Base-by-base conservation (phyloP, 495 filamentous ascomycete genomes). In the Aspergillus haitiensis region DNA sequence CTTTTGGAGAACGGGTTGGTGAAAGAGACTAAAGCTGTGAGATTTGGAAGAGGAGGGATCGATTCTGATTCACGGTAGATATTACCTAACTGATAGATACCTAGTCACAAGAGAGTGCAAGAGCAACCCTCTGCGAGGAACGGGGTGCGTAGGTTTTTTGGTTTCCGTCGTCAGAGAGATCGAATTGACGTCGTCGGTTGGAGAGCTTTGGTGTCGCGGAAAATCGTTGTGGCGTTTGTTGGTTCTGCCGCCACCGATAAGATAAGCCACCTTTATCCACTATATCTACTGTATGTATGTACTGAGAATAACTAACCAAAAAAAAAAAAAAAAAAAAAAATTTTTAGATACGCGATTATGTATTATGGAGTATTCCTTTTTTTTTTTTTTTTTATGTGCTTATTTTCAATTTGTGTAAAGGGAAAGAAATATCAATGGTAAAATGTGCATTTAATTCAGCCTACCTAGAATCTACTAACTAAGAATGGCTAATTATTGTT, bases 201-300 rank as follows among this genome's bases (percentile, higher is more conserved):
- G 21, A 27, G 54, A 44, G 62, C 55, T 59, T 60, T 31, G 32
- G 37, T 65, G 63, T 51, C 60, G 66, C 72, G 76, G 75, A 78
- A 78, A 77, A 78, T 76, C 68, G 70, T 72, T 73, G 59, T 65
- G 65, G 70, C 72, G 70, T 27, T 46, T 18, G 46, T 18, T 61
- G 51, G 52, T 59, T 64, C 60, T 51, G 39, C 68, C 59, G 76
- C 75, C 74, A 75, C 72, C 54, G 75, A 77, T 79, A 76, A 76
- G 72, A 74, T 74, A 74, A 74, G 68, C 44, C n/a, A 3, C 2
- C 7, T 15, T 46, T 15, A 15, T 18, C n/a, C 8, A 49, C 55
- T 15, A 37, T 40, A 12, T 50, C 35, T 45, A 52, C 6, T 51
- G 10, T 55, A 48, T 50, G 9, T 39, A 52, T 6, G 7, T 27